Evolutionary conservation across 768 basidiomycete species (phyloP), one percentile per base, ranked within the genome.

Genomic region (Boletus coccyginus): DNA sequence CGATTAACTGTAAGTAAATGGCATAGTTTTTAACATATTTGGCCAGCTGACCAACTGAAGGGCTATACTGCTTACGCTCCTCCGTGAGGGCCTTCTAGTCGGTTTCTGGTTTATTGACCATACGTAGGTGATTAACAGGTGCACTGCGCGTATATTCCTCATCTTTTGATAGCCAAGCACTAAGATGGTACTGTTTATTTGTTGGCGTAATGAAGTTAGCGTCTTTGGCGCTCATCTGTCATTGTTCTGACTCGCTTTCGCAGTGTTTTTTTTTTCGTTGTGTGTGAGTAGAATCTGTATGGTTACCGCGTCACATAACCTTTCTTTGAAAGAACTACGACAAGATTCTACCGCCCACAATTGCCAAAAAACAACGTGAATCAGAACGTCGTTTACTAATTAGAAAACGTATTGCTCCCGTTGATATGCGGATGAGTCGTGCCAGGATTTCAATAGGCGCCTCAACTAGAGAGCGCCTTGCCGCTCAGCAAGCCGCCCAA

Each of bases 31-130:
- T 39, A 8, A 24, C 35, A 35, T 40, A 14, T 43, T 32, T 33
- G 41, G 52, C 45, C 50, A 50, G 33, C 60, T 70, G 31, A 64
- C 50, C 56, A 33, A 24, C 44, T 49, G 11, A 70, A 97, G 94
- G 57, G 96, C 94, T 27, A 94, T 95, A 62, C 56, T 89, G 11
- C 80, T 96, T 40, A 94, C 92, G 21, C 63, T 91, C 24, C 69
- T 85, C 11, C 95, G 92, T 62, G 94, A 97, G 71, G 93, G 82
- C 10, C 74, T 97, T 24, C 77, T 98, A 46, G 82, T 98, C 54
- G 94, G 92, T 0, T 91, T 98, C 62, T 97, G 95, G 94, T 97
- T 96, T 69, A 85, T 94, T 43, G 92, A 88, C 66, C 95, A 98
- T 70, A 94, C 80, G 92, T 88, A 70, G 62, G 87, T 78, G 50